Percentiles rank a stretch among this genome's conserved stretches.
These are phyloP conservation scores for Panicum hallii DNA, from an alignment of 202 grass and related monocot species.

Conservation along the genomic window DNA sequence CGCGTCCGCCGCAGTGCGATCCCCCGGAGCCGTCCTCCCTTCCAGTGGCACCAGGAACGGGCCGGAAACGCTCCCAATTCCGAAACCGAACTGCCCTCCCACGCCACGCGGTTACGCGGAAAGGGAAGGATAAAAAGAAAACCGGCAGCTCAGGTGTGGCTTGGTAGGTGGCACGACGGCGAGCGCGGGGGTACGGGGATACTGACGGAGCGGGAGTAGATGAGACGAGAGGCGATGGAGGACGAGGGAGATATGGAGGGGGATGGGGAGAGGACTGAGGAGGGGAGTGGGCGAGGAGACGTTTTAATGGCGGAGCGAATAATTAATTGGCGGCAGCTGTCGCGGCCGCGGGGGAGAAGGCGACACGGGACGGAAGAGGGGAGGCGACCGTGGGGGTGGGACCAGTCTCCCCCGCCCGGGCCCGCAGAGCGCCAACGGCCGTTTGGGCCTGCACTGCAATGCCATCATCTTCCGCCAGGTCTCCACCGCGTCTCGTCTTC, in stretches of 20 bases:
- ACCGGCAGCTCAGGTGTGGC: constrained; percentile 7
- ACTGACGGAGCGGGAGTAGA: constrained; percentile 37
- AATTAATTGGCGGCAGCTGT: constrained; percentile 74
- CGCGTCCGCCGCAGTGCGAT: background rate
- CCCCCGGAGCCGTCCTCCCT: background rate
- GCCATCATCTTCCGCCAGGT: background rate
- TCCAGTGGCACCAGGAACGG: background rate
- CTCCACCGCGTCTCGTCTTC: background rate
- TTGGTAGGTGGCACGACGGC: constrained; percentile 53
- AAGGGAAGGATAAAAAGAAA: background rate
- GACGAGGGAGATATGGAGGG: background rate
- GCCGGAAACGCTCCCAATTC: background rate
- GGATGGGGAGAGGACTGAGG: background rate
- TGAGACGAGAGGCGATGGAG: background rate
- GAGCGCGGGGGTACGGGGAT: constrained; percentile 33
- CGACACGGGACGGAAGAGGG: constrained; percentile 42
- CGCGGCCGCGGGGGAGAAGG: constrained; percentile 43
- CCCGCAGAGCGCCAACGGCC: constrained; percentile 36
- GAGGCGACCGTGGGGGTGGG: background rate
- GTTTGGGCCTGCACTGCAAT: constrained; percentile 3
- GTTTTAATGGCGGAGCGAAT: constrained; percentile 60
- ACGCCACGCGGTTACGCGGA: background rate
- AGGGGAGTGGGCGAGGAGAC: constrained; percentile 20
- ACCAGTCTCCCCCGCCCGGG: background rate
- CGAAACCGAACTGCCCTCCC: background rate